phyloP scores from a whole-genome alignment of 306 rosid genomes.

The Myrica gale region DNA sequence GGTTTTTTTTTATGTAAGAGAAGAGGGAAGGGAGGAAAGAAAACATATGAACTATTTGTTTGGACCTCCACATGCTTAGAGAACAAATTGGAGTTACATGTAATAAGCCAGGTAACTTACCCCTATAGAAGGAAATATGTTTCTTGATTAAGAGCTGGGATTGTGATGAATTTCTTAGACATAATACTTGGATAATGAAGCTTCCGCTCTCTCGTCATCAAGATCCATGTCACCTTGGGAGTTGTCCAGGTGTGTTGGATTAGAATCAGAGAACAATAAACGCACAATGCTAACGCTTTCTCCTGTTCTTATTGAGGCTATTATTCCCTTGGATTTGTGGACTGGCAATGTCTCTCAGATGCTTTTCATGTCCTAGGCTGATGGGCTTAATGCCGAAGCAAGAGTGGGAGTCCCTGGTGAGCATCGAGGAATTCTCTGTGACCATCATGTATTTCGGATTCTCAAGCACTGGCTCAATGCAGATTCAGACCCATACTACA shows the following conservation, averaged over 20 bases:
- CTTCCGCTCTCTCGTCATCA: neutral
- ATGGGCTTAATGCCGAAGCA: conserved; percentile 85
- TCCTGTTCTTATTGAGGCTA: neutral
- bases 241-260: neutral
- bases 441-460: conserved; percentile 57
- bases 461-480: too few relatives aligned
- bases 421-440: conserved; percentile 80
- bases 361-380: conserved; percentile 57
- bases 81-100: too few relatives aligned
- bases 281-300: neutral
- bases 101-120: neutral
- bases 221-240: too few relatives aligned
- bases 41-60: neutral
- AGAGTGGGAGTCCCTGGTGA: conserved; percentile 91
- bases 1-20: too few relatives aligned
- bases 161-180: neutral
- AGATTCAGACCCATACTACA: too few relatives aligned
- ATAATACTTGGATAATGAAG: neutral
- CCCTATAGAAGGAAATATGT: neutral
- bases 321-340: neutral
- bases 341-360: neutral
- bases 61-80: too few relatives aligned
- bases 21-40: neutral
- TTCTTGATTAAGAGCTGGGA: neutral
- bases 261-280: neutral